Evolutionary conservation across 805 yeast genomes (phyloP), one percentile per base, ranked within the genome.

Genomic region (Metschnikowia noctiluminum): DNA sequence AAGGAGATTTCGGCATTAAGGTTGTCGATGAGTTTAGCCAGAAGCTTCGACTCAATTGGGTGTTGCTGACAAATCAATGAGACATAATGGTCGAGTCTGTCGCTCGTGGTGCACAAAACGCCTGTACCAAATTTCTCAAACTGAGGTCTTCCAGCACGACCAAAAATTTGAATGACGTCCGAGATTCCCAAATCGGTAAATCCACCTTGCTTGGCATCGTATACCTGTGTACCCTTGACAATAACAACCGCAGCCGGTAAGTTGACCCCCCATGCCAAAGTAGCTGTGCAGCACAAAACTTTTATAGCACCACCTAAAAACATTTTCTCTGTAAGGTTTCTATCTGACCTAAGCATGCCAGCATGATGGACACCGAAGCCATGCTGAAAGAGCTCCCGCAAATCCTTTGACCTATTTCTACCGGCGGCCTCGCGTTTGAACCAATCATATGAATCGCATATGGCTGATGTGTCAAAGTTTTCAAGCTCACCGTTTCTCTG

Each of bases 81-180:
- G n/a, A 95, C 80, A 60, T 92, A 94, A 57, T 90, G 96, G 58
- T 89, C 95, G 28, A 95, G 68, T 42, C 80, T 73, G 59, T 92
- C 98, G 50, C 77, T 74, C 0, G 96, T 76, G 0, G 99, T 94
- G 63, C 94, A 84, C 42, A 94, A 70, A 26, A 90, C 82, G 73
- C 98, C 98, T 2, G 92, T 88, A 76, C 99, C 99, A 61, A 79
- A 85, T 48, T 81, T 81, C 57, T 92, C 96, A 66, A 82, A 94
- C 59, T 95, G 99, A 0, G 99, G 99, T 69, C 99, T 82, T 70
- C 99, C 99, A 28, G 99, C 99, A 73, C 99, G 87, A 58, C 99
- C 99, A 70, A 94, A 94, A 56, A 94, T 94, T 72, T 94, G 99
- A 52, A 95, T 87, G 36, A 94, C 96, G 70, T 94, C 99, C 0